These are phyloP conservation scores for Sphaerulina vaccinii DNA, from an alignment of 2,329 filamentous ascomycete species.

Conservation along the genomic window DNA sequence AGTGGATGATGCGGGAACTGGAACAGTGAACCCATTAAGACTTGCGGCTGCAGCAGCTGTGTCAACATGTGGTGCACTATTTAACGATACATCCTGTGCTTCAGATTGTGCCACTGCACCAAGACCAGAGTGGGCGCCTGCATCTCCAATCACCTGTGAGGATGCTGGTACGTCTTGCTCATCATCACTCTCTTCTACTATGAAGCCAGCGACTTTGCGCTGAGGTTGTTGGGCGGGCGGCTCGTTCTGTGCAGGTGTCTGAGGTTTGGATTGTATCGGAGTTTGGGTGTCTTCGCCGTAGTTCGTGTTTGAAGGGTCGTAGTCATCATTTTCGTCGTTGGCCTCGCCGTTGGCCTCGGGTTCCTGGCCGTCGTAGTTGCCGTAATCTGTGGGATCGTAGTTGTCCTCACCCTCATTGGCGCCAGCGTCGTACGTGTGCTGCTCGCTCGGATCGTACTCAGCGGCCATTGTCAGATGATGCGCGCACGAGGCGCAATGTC, in stretches of 20 bases:
- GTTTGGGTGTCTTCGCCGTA: constrained; percentile 21
- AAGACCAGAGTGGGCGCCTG: constrained; percentile 29
- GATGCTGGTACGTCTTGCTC: constrained; percentile 43
- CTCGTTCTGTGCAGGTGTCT: constrained; percentile 38
- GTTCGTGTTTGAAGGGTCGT: constrained; percentile 37
- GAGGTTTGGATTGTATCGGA: constrained; percentile 13
- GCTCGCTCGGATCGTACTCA: constrained; percentile 38
- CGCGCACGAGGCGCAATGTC: constrained; percentile 5
- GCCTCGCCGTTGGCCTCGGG: constrained; percentile 26
- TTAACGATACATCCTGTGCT: constrained; percentile 58
- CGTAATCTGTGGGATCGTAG: constrained; percentile 37
- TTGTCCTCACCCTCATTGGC: constrained; percentile 32
- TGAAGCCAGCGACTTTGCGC: constrained; percentile 51
- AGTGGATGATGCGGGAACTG: constrained; percentile 31
- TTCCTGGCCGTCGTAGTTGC: constrained; percentile 18
- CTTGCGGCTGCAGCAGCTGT: constrained; percentile 34
- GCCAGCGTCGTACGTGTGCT: constrained; percentile 27
- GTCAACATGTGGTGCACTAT: constrained; percentile 46
- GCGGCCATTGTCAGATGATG: constrained; percentile 44
- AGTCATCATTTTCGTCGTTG: constrained; percentile 37
- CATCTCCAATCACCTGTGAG: constrained; percentile 31
- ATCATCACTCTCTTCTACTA: constrained; percentile 62
- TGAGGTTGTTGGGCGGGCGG: constrained; percentile 35
- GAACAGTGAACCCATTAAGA: constrained; percentile 38
- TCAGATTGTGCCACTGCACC: constrained; percentile 29